Conservation (phyloP, 2,329 filamentous ascomycete species). For the Hymenoscyphus salicellus region DNA sequence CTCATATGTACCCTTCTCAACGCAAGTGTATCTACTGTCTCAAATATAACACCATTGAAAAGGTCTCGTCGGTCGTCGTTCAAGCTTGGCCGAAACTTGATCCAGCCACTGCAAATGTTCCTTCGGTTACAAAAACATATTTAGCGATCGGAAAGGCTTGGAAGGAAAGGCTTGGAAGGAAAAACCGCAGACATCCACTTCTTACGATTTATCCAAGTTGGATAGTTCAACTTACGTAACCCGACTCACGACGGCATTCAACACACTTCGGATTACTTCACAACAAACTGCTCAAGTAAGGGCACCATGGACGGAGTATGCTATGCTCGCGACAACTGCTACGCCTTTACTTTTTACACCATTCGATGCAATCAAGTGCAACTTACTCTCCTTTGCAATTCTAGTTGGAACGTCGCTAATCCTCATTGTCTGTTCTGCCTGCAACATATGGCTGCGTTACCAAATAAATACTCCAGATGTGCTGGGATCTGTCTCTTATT, state of each 20-base stretch:
- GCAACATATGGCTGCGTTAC: neutral
- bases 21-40: neutral
- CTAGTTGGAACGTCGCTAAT: neutral
- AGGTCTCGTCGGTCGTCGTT: neutral
- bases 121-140: neutral
- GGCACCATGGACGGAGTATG: neutral
- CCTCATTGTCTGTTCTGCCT: neutral
- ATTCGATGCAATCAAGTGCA: neutral
- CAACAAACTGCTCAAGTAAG: neutral
- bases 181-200: neutral
- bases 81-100: neutral
- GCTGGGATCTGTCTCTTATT: neutral
- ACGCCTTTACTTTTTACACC: neutral
- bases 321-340: neutral
- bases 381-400: neutral
- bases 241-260: neutral
- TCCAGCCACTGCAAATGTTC: neutral
- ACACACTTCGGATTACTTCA: neutral
- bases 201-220: neutral
- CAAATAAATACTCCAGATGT: neutral
- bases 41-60: neutral
- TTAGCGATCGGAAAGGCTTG: neutral
- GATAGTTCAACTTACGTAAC: neutral
- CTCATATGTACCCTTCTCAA: neutral
- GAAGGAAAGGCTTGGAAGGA: neutral